Conservation (phyloP, 2,329 filamentous ascomycete genomes). For the Talaromyces sp. region DNA sequence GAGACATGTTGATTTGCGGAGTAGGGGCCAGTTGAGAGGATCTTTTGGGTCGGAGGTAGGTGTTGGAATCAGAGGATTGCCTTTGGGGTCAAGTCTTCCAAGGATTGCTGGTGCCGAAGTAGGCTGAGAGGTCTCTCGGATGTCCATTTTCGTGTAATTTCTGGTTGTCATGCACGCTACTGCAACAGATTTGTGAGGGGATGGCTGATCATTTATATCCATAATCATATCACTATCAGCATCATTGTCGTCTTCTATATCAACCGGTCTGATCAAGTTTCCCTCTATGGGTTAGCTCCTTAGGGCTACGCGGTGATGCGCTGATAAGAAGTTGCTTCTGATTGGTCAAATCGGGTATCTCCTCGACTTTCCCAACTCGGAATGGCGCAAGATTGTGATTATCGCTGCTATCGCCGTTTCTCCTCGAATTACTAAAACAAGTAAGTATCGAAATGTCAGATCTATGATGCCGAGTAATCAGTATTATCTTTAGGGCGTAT, state of each 20-base stretch:
- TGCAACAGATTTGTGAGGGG: not conserved
- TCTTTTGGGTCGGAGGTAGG: slow-evolving; percentile 1
- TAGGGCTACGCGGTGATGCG: not conserved
- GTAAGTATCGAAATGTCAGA: not conserved
- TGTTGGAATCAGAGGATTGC: not conserved
- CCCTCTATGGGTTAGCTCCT: not conserved
- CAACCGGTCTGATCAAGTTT: not conserved
- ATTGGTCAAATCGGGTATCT: slow-evolving; percentile 1
- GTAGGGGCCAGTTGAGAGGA: slow-evolving; percentile 3
- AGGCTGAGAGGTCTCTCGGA: not conserved
- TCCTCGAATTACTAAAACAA: not conserved
- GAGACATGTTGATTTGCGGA: slow-evolving; percentile 8
- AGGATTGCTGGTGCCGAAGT: not conserved
- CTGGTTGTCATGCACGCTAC: not conserved
- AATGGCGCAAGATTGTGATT: not conserved
- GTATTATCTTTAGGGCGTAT: not conserved
- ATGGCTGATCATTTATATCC: not conserved
- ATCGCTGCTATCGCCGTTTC: not conserved
- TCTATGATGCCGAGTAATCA: not conserved
- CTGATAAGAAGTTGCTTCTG: slow-evolving; percentile 5
- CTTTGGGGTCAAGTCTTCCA: not conserved
- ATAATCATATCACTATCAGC: not conserved
- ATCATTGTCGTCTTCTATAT: not conserved
- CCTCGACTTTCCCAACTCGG: slow-evolving; percentile 4
- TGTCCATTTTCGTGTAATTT: not conserved